Conservation (phyloP, 768 basidiomycete genomes). For the Mycena albidolilacea region DNA sequence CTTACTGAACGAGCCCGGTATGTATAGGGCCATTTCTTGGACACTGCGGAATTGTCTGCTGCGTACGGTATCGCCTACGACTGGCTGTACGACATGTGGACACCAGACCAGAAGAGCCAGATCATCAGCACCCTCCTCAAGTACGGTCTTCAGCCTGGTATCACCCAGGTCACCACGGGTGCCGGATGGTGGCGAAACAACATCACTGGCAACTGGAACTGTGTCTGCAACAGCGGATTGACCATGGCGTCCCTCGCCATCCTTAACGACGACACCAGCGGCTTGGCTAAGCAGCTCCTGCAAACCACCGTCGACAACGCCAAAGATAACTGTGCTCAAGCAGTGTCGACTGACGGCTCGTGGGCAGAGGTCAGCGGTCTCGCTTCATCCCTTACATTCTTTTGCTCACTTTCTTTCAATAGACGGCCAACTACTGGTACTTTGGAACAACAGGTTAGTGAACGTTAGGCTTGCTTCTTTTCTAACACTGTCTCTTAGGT, state of each 20-base stretch:
- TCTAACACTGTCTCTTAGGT: constrained; percentile 54
- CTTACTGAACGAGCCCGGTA: not conserved
- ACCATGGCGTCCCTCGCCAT: constrained; percentile 94
- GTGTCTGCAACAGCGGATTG: constrained; percentile 93
- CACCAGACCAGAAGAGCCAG: constrained; percentile 74
- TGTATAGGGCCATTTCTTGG: constrained; percentile 82
- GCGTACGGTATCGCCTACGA: constrained; percentile 96
- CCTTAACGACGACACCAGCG: constrained; percentile 85
- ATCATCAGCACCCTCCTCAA: constrained; percentile 82
- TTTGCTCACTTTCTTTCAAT: no score
- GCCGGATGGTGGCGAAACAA: constrained; percentile 85
- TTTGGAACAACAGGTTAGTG: constrained; percentile 74
- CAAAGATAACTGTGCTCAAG: constrained; percentile 79
- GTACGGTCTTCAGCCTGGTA: constrained; percentile 83
- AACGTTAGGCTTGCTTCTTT: not conserved
- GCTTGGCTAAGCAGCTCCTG: constrained; percentile 78
- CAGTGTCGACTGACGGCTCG: constrained; percentile 80
- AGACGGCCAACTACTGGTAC: constrained; percentile 95
- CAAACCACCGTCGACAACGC: constrained; percentile 81
- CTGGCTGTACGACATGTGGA: constrained; percentile 93
- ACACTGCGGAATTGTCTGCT: constrained; percentile 87
- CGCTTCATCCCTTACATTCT: no score
- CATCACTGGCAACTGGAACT: constrained; percentile 97
- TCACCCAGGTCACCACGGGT: constrained; percentile 63
- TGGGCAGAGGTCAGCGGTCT: constrained; percentile 75